Evolutionary conservation across 1,284 basidiomycete species (phyloP).

Genomic region (Moesziomyces sp.): DNA sequence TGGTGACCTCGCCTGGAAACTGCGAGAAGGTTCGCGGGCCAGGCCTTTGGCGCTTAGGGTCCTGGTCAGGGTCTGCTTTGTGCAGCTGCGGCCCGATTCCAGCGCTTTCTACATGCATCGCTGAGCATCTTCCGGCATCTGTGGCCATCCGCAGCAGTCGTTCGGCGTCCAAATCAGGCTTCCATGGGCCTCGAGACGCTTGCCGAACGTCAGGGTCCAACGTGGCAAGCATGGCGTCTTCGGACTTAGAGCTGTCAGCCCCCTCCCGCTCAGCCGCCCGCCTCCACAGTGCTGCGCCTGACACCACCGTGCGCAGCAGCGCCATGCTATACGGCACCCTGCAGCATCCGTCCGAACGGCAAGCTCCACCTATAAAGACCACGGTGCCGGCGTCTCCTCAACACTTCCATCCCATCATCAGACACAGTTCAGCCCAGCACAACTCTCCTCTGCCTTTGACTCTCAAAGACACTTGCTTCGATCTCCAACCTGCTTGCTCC

Average conservation of each 20-base stretch:
- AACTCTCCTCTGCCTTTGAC: background rate
- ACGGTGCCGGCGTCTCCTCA: too few relatives aligned
- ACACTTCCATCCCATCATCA: slow-evolving; percentile 4
- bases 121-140: slow-evolving; percentile 15
- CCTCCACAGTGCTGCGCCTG: background rate
- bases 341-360: too few relatives aligned
- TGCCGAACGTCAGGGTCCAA: slow-evolving; percentile 31
- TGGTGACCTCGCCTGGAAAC: slow-evolving; percentile 7
- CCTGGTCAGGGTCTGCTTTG: slow-evolving; percentile 2
- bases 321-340: too few relatives aligned
- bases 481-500: background rate
- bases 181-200: slow-evolving; percentile 1
- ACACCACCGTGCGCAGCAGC: background rate
- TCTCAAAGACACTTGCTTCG: background rate
- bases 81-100: slow-evolving; percentile 12
- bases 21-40: slow-evolving; percentile 12
- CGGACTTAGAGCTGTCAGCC: slow-evolving; percentile 33
- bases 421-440: background rate
- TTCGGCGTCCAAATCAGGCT: background rate
- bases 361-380: too few relatives aligned
- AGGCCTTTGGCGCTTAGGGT: background rate
- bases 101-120: slow-evolving; percentile 26
- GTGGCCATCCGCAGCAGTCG: slow-evolving; percentile 5
- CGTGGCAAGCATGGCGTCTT: slow-evolving; percentile 15
- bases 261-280: too few relatives aligned